These are phyloP conservation scores for Cyathus striatus DNA, from an alignment of 768 basidiomycete species.

Conservation along the genomic window DNA sequence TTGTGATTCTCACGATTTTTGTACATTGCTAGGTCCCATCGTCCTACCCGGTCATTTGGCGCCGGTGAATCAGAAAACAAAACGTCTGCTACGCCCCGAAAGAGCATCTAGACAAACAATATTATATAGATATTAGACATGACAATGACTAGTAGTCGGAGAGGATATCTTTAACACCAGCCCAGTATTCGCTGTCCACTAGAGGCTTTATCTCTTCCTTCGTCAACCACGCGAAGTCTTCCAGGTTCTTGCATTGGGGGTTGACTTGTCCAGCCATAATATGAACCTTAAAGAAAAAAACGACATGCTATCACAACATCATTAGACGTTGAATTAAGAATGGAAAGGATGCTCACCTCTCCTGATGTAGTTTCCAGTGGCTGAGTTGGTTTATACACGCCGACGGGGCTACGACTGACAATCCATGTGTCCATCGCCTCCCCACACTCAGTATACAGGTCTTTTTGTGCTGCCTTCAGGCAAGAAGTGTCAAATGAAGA, in stretches of 20 bases:
- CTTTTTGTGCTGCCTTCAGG: slow-evolving; percentile 65
- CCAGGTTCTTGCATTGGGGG: slow-evolving; percentile 46
- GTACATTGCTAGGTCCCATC: no score
- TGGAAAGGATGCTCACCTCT: slow-evolving; percentile 8
- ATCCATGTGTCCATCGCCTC: slow-evolving; percentile 89
- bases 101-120: no score
- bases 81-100: no score
- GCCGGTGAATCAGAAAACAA: no score
- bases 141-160: slow-evolving; percentile 68
- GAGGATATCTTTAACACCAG: slow-evolving; percentile 72
- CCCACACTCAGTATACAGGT: slow-evolving; percentile 70
- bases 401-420: slow-evolving; percentile 86
- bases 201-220: slow-evolving; percentile 80
- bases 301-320: slow-evolving; percentile 42
- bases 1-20: no score
- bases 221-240: slow-evolving; percentile 91
- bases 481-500: not conserved
- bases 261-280: slow-evolving; percentile 84
- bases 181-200: slow-evolving; percentile 72
- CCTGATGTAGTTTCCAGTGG: slow-evolving; percentile 17
- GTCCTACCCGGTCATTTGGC: no score
- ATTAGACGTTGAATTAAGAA: not conserved
- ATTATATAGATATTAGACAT: no score
- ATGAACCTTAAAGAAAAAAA: slow-evolving; percentile 94
- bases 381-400: slow-evolving; percentile 56